Evolutionary conservation across 179 eudicot species (phyloP), one percentile per base, ranked within the genome.

Genomic region (Camellia oleifera): DNA sequence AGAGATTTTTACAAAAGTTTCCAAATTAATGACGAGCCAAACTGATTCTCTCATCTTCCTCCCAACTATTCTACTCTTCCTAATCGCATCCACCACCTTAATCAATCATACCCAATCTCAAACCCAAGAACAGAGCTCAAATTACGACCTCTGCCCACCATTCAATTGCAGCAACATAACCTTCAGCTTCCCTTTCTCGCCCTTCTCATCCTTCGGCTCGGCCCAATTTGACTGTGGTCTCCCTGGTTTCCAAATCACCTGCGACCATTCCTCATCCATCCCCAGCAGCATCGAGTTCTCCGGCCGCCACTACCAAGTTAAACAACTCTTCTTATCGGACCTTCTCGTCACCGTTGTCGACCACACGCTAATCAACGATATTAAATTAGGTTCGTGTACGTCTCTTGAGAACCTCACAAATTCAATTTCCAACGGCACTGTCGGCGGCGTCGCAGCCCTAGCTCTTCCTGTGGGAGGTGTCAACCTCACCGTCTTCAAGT

Each of bases 111-210:
- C 7, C 52, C 62, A 14, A 13, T 57, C 62, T 57, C 62, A 14
- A 57, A 57, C 4, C 18, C 52, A 4, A 48, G 13, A 14, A 57
- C 10, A 54, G 14, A 14, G 13, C 58, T 54, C 58, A 54, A 7
- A 52, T 32, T 72, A 72, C 61, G 61, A 50, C 11, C 60, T 52
- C 61, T 72, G 76, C 42, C 44, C 45, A 26, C 76, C 76, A 6
- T 72, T 72, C 76, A 8, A 14, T 3, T 72, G 76, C 23, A 61
- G 76, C 58, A 52, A 18, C 62, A 57, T 72, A 8, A 72, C 4
- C 60, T 72, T 72, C 44, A 7, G 62, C 44, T 72, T 72, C 76
- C 76, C 76, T 1, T 72, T 72, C 57, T 72, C 76, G 15, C 76
- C 7, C 14, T 72, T 42, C 6, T 61, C 52, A 13, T 15, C 14